Evolutionary conservation across 2,329 filamentous ascomycete genomes (phyloP).

Genomic region (Trichophyton simii): DNA sequence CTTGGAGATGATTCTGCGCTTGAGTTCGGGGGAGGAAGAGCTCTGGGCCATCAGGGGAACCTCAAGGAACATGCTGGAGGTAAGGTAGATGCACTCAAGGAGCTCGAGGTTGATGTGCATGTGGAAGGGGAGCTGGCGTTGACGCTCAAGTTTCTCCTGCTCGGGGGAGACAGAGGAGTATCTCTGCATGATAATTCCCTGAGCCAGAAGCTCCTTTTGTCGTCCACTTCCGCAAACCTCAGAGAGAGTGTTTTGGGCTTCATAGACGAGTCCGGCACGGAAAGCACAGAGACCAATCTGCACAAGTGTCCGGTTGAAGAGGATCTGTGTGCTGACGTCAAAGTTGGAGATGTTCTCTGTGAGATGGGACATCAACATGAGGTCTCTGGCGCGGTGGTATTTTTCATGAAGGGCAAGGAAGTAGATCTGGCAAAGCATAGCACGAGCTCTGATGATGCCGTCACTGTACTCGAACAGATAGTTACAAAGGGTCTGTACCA

Average conservation of each 20-base stretch:
- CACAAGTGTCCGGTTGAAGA: conserved; percentile 95
- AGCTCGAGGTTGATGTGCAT: conserved; percentile 99
- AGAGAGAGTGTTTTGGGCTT: conserved; percentile 92
- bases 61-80: conserved; percentile 97
- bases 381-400: conserved; percentile 94
- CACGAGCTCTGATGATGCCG: conserved; percentile 86
- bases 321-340: conserved; percentile 91
- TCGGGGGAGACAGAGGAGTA: conserved; percentile 94
- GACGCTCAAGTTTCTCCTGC: conserved; percentile 92
- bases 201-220: conserved; percentile 93
- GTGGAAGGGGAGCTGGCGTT: conserved; percentile 96
- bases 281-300: conserved; percentile 98
- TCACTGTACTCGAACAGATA: conserved; percentile 92
- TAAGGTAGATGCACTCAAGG: conserved; percentile 94
- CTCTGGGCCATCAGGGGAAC: conserved; percentile 95
- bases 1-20: conserved; percentile 97
- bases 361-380: conserved; percentile 99
- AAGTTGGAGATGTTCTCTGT: conserved; percentile 96
- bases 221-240: conserved; percentile 96
- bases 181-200: conserved; percentile 96
- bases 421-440: conserved; percentile 98
- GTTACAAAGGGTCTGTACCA: conserved; percentile 81
- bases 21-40: conserved; percentile 89
- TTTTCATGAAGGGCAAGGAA: conserved; percentile 94
- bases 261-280: conserved; percentile 90